Evolutionary conservation across 129 eudicot genomes (phyloP).

Genomic region (Ambrosia trifida): DNA sequence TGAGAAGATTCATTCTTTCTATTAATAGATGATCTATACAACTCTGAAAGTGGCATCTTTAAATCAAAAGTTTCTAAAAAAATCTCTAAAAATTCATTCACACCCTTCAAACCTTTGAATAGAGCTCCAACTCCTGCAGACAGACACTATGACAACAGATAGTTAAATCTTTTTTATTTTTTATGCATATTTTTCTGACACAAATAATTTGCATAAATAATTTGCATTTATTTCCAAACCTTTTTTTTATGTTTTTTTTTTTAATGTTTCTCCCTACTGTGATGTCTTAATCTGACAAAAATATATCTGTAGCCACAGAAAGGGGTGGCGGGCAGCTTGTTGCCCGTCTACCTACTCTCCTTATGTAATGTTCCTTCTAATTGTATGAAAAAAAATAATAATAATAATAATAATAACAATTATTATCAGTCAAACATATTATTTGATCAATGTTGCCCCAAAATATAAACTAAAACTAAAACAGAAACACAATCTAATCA

Average conservation of each 20-base stretch:
- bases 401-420: conserved; percentile 11
- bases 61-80: conserved; percentile 10
- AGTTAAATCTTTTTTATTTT: conserved; percentile 21
- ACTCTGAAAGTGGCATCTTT: conserved; percentile 89
- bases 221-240: conserved; percentile 14
- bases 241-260: neutral
- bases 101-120: neutral
- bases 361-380: no score
- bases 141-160: conserved; percentile 42
- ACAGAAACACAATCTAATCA: conserved; percentile 45
- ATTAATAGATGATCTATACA: conserved; percentile 45
- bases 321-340: no score
- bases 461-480: conserved; percentile 8
- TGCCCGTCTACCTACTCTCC: no score
- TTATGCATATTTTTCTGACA: conserved; percentile 32
- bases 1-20: conserved; percentile 59
- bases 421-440: conserved; percentile 54
- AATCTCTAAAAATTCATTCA: conserved; percentile 33
- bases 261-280: conserved; percentile 27
- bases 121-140: conserved; percentile 39
- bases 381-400: no score
- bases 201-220: no score
- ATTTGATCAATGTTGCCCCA: conserved; percentile 45
- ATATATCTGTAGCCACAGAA: conserved; percentile 45
- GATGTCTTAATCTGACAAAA: conserved; percentile 53